Evolutionary conservation across 2,329 filamentous ascomycete species (phyloP).

Genomic region (Trichoderma koningii): DNA sequence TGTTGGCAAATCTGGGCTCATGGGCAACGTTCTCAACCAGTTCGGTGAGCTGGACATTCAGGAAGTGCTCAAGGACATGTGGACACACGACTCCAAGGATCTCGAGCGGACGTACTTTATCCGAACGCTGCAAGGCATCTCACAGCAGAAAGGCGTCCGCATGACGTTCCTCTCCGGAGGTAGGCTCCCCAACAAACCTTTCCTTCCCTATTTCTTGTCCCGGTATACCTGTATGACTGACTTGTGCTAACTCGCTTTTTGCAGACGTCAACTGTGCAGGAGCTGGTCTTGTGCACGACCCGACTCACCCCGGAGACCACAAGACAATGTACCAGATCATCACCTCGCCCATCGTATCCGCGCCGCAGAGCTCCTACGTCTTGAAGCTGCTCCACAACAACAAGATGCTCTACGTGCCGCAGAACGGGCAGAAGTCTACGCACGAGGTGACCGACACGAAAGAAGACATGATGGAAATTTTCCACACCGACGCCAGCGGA

Average conservation of each 20-base stretch:
- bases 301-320: conserved; percentile 85
- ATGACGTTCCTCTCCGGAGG: conserved; percentile 96
- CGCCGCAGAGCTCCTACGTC: conserved; percentile 80
- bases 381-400: conserved; percentile 95
- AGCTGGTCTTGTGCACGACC: conserved; percentile 92
- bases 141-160: conserved; percentile 90
- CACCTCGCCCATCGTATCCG: conserved; percentile 86
- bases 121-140: conserved; percentile 89
- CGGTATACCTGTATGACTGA: neutral
- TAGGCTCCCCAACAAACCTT: conserved; percentile 41
- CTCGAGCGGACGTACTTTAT: conserved; percentile 96
- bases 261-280: conserved; percentile 84
- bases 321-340: conserved; percentile 99
- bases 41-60: conserved; percentile 95
- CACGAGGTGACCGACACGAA: conserved; percentile 86
- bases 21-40: conserved; percentile 93
- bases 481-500: conserved; percentile 91
- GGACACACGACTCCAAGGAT: conserved; percentile 98
- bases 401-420: conserved; percentile 86
- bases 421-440: conserved; percentile 77
- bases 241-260: neutral
- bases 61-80: conserved; percentile 93
- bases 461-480: conserved; percentile 99
- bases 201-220: neutral
- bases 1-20: conserved; percentile 90